Base-by-base conservation (phyloP, 2,329 filamentous ascomycete genomes). In the Allantophomopsis lycopodina region DNA sequence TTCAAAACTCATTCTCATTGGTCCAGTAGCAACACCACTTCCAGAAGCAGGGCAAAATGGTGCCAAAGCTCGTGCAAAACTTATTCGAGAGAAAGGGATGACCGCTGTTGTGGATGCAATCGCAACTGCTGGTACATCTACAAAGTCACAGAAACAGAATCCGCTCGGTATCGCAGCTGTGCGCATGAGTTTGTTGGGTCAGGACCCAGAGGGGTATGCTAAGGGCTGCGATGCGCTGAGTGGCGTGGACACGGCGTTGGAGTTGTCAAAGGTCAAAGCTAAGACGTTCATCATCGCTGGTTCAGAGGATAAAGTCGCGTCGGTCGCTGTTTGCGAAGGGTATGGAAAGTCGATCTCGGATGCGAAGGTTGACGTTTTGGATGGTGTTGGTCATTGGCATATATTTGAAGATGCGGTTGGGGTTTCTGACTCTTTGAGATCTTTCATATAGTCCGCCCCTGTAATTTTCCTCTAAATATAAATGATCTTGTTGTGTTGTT, bases 151-250 rank as follows among this genome's bases (percentile, higher is more conserved):
- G 43, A 40, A 44, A 1, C 46, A 49, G 0, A 64, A 63, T n/a
- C 56, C 59, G 0, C 40, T 71, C 2, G 62, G 60, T 2, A 42
- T 62, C 8, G 50, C 61, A 2, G 64, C 67, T 0, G 53, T 65
- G 7, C 50, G 62, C 5, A 46, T 65, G 18, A 65, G 60, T 5
- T 51, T 75, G 2, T 50, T 71, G 0, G 51, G 57, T 0, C 66
- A 70, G 44, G 63, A 71, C 44, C 58, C 65, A 0, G 69, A 75
- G 44, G 65, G 65, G 1, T 75, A 73, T 49, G 70, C 70, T 1
- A 75, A 74, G 44, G 69, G 60, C 0, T 69, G 66, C 33, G 55
- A 56, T 20, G 69, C 69, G 2, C 55, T 73, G 21, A 69, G 64
- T 3, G 54, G 53, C 4, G 60, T 61, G 1, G 50, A 50, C 2